phyloP scores from a whole-genome alignment of 129 eudicot genomes.

The Tagetes patula region DNA sequence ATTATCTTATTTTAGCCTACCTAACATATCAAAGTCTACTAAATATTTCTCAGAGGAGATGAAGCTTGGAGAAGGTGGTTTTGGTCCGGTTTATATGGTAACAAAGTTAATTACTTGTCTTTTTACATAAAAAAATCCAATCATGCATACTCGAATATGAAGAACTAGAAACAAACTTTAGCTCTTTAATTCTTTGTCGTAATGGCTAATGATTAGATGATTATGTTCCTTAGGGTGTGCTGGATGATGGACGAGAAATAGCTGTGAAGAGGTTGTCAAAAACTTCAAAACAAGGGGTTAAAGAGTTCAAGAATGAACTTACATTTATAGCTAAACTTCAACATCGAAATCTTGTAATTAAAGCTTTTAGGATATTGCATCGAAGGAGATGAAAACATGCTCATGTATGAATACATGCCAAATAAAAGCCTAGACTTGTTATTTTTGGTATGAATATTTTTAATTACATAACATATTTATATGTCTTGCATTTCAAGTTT shows the following conservation, averaged over 20 bases:
- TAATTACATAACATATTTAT: no score
- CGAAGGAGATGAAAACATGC: no score
- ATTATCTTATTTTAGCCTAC: conserved; percentile 25
- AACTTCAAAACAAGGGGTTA: conserved; percentile 39
- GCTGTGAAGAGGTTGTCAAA: conserved; percentile 47
- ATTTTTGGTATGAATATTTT: conserved; percentile 26
- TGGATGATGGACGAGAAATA: conserved; percentile 31
- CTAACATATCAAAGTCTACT: conserved; percentile 27
- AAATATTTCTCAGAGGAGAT: conserved; percentile 22
- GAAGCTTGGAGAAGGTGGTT: conserved; percentile 48
- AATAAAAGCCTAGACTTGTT: neutral
- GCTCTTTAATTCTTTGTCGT: neutral
- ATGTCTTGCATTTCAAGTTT: neutral
- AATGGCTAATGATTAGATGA: neutral
- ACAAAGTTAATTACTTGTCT: neutral
- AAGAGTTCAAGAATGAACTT: no score
- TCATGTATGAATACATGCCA: no score
- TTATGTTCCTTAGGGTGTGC: conserved; percentile 10
- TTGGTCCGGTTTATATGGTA: conserved; percentile 44
- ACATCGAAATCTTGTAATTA: no score
- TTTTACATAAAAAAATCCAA: no score
- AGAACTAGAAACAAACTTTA: neutral
- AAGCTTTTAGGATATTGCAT: no score
- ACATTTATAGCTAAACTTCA: no score
- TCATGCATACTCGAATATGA: no score